Evolutionary conservation across 345 rosid genomes (phyloP).

Genomic region (Erodium maritimum): DNA sequence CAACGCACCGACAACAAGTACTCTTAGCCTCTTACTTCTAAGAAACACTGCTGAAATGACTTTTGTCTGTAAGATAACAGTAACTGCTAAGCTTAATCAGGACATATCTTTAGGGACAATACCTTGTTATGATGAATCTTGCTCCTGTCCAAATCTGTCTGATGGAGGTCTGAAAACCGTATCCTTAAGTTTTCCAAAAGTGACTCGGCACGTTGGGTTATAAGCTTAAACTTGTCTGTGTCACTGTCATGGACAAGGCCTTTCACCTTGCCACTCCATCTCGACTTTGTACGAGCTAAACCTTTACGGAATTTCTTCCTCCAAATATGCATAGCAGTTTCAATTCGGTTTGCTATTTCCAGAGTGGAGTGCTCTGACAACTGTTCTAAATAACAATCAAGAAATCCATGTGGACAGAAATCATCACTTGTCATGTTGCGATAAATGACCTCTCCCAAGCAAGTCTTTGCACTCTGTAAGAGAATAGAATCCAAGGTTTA

Average conservation of each 20-base stretch:
- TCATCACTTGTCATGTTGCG: slow-evolving; percentile 17
- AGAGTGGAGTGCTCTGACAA: slow-evolving; percentile 33
- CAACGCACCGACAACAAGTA: too few species aligned
- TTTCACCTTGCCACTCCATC: slow-evolving; percentile 25
- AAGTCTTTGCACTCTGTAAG: slow-evolving; percentile 28
- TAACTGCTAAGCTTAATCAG: too few species aligned
- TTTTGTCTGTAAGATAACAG: too few species aligned
- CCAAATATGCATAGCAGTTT: slow-evolving; percentile 39
- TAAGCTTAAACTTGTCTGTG: slow-evolving; percentile 10
- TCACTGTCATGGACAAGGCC: slow-evolving; percentile 9
- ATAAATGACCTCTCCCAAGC: slow-evolving; percentile 23
- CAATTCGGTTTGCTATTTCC: slow-evolving; percentile 32
- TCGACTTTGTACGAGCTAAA: slow-evolving; percentile 3
- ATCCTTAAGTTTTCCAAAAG: slow-evolving; percentile 9
- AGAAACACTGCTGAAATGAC: too few species aligned
- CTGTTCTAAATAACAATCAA: slow-evolving; percentile 21
- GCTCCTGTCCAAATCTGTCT: slow-evolving; percentile 16
- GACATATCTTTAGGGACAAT: not conserved
- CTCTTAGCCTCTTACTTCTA: too few species aligned
- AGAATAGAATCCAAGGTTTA: not conserved
- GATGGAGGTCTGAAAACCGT: slow-evolving; percentile 13
- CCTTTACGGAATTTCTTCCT: slow-evolving; percentile 20
- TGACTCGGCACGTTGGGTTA: slow-evolving; percentile 15
- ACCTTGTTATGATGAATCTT: slow-evolving; percentile 32
- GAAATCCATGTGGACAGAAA: slow-evolving; percentile 24